Conservation (phyloP, 768 basidiomycete genomes). For the Boletus fagicola region DNA sequence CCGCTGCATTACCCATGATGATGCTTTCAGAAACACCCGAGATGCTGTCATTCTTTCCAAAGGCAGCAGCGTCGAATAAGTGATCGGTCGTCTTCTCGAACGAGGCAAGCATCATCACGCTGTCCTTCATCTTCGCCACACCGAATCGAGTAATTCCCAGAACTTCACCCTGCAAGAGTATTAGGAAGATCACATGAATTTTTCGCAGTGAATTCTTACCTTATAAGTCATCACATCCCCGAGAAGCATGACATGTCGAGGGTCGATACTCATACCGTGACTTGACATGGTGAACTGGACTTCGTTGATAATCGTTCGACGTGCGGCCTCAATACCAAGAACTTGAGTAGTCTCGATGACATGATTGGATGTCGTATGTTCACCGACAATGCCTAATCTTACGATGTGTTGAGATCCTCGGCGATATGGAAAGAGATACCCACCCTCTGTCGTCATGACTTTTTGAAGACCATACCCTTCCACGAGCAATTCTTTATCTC, state of each 20-base stretch:
- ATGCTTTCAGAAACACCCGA: slow-evolving; percentile 99
- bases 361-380: slow-evolving; percentile 92
- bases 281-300: slow-evolving; percentile 96
- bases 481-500: slow-evolving; percentile 88
- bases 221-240: slow-evolving; percentile 99
- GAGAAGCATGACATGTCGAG: slow-evolving; percentile 96
- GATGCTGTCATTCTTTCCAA: slow-evolving; percentile 92
- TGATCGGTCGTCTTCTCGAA: slow-evolving; percentile 99
- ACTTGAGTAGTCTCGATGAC: slow-evolving; percentile 95
- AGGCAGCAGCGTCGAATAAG: slow-evolving; percentile 95
- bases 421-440: slow-evolving; percentile 10
- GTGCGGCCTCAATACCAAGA: slow-evolving; percentile 96
- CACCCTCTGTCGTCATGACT: slow-evolving; percentile 97
- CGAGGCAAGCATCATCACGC: slow-evolving; percentile 96
- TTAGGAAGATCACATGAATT: not conserved
- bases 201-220: slow-evolving; percentile 39
- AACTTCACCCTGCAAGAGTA: slow-evolving; percentile 77
- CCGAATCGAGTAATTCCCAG: slow-evolving; percentile 98
- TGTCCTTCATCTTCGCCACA: slow-evolving; percentile 99
- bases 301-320: slow-evolving; percentile 92
- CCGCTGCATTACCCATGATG: slow-evolving; percentile 97
- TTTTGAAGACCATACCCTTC: slow-evolving; percentile 96
- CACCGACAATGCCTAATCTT: slow-evolving; percentile 79
- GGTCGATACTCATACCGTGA: slow-evolving; percentile 98
- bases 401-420: not conserved